Conservation (phyloP, 306 rosid species). For the Dryas drummondii region DNA sequence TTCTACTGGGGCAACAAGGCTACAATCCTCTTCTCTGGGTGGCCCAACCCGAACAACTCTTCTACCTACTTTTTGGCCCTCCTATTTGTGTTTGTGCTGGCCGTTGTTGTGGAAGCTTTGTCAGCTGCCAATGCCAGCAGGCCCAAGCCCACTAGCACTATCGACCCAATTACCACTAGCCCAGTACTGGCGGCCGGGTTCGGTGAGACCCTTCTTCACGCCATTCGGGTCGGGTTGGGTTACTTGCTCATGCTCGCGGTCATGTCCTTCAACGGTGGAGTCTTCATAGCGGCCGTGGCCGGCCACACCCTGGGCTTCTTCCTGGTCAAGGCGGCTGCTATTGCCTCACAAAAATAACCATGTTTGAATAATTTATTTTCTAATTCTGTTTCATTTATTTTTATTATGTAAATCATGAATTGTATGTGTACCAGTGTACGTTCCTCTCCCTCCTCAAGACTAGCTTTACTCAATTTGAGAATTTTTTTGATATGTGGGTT, state of each 20-base stretch:
- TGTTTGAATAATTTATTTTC: slow-evolving; percentile 32
- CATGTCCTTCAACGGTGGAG: slow-evolving; percentile 71
- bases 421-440: too few relatives aligned
- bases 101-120: slow-evolving; percentile 43
- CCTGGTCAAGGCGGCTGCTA: slow-evolving; percentile 37
- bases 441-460: too few relatives aligned
- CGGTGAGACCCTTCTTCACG: slow-evolving; percentile 27
- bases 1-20: slow-evolving; percentile 75
- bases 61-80: slow-evolving; percentile 62
- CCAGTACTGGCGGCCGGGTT: slow-evolving; percentile 18
- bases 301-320: slow-evolving; percentile 73
- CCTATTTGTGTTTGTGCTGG: slow-evolving; percentile 50
- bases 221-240: slow-evolving; percentile 40
- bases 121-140: not conserved
- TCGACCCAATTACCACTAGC: slow-evolving; percentile 19
- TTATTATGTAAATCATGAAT: not conserved
- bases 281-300: slow-evolving; percentile 60
- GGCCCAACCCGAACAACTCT: slow-evolving; percentile 51
- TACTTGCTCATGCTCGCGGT: slow-evolving; percentile 74
- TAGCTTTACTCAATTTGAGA: too few relatives aligned
- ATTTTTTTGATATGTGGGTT: too few relatives aligned
- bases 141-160: too few relatives aligned
- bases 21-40: slow-evolving; percentile 47
- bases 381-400: not conserved
- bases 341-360: slow-evolving; percentile 4